Evolutionary conservation across 2,329 filamentous ascomycete species (phyloP).

Genomic region (Sphaerulina musiva): DNA sequence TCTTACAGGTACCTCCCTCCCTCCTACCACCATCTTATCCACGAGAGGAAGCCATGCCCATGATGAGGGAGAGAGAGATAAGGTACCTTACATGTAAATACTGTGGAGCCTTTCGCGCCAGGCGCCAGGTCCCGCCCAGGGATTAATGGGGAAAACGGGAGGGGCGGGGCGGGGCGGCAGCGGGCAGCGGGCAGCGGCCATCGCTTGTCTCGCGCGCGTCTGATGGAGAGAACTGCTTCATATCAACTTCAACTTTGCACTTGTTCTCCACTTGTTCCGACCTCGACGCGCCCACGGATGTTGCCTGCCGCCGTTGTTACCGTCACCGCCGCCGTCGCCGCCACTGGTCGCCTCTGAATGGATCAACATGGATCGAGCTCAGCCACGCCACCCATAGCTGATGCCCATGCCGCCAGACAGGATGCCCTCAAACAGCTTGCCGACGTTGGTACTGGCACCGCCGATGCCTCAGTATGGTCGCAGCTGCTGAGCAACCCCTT

Average conservation of each 20-base stretch:
- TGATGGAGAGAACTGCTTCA: too few species aligned
- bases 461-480: slow-evolving; percentile 37
- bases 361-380: slow-evolving; percentile 30
- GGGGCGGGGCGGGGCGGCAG: too few species aligned
- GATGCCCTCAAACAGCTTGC: slow-evolving; percentile 36
- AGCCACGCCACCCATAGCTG: slow-evolving; percentile 21
- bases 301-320: not conserved
- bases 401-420: slow-evolving; percentile 15
- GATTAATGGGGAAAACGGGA: too few species aligned
- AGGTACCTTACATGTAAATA: too few species aligned
- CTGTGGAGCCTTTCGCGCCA: too few species aligned
- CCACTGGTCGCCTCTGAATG: slow-evolving; percentile 19
- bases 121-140: too few species aligned
- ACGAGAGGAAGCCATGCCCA: too few species aligned
- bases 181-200: too few species aligned
- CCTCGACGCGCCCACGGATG: not conserved
- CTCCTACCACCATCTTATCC: too few species aligned
- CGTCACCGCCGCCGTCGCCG: not conserved
- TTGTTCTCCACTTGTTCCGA: not conserved
- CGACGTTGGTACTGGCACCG: slow-evolving; percentile 24
- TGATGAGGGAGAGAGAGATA: too few species aligned
- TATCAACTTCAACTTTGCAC: not conserved
- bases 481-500: slow-evolving; percentile 48
- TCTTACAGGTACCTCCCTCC: too few species aligned
- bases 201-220: too few species aligned